phyloP scores from a whole-genome alignment of 23 red algal species.

The Chondrus crispus region DNA sequence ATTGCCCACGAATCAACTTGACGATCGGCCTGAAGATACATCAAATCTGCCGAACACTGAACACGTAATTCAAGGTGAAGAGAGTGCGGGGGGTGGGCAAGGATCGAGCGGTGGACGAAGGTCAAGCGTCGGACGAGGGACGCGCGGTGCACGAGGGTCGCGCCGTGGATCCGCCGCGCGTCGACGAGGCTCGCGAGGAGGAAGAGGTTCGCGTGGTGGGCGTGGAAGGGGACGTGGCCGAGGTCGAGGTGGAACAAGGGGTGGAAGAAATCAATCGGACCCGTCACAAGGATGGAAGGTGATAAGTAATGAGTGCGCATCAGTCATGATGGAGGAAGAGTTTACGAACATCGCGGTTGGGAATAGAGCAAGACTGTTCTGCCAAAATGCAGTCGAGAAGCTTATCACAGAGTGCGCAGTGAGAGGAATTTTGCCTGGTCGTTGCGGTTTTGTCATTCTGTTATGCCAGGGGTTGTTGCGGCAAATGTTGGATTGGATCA shows the following conservation, averaged over 20 bases:
- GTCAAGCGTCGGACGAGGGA: neutral
- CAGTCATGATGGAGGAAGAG: neutral
- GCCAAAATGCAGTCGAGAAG: neutral
- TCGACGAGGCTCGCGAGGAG: neutral
- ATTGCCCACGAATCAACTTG: neutral
- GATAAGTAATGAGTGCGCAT: neutral
- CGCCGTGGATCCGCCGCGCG: neutral
- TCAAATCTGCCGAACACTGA: neutral
- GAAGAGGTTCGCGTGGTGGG: neutral
- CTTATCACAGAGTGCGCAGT: neutral
- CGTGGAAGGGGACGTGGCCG: neutral
- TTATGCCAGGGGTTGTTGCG: neutral
- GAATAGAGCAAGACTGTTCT: neutral
- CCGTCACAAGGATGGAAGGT: neutral
- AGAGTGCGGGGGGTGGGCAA: neutral
- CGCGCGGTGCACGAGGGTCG: neutral
- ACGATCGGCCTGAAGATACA: neutral
- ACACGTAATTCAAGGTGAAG: neutral
- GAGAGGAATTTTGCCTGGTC: neutral
- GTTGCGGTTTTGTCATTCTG: neutral
- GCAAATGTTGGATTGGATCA: neutral
- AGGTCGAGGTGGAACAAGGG: neutral
- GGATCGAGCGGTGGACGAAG: neutral
- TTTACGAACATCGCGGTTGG: neutral
- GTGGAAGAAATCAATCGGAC: neutral